Base-by-base conservation (phyloP, 2,329 filamentous ascomycete species). In the Pyrenochaeta sp. region DNA sequence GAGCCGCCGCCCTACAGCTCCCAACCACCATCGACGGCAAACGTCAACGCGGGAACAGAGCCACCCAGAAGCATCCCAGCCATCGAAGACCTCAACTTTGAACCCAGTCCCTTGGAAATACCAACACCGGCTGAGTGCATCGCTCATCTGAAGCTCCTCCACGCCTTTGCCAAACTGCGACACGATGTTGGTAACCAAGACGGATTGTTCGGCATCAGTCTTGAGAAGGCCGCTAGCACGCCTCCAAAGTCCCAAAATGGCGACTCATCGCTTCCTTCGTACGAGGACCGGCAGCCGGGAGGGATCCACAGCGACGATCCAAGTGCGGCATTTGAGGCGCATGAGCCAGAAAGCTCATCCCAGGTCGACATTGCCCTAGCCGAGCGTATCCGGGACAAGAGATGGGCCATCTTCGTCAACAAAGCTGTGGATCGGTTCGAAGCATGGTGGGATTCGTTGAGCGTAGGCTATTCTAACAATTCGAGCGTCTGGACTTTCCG, bases 121-220 rank as follows among this genome's bases (percentile, higher is more conserved):
- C 78, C 82, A 1, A 73, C 74, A 1, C 67, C 67, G 4, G 78
- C 85, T 47, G 78, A 83, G 28, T 89, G 86, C 52, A 79, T 89
- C 15, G 86, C 83, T 1, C 89, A 94, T 65, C 77, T 93, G 19
- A 90, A 89, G 65, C 75, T 93, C 1, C 76, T 93, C 1, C 81
- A 84, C 38, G 81, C 84, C 7, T 79, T 93, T 43, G 81, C 88
- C 53, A 77, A 77, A 22, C 71, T 93, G 40, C 86, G 85, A 50
- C 83, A 89, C 45, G 79, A 82, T 13, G 70, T 91, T 13, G 85
- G 84, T 5, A 85, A 82, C 41, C 81, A 73, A 0, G 84, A 90
- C 56, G 84, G 85, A 0, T 72, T 91, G 1, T 92, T 85, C 69
- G 81, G 80, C 2, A 76, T 91, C 35, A 27, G 29, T 6, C 20